Conservation (phyloP, 257 asterid species). For the Solanum paucissectum region DNA sequence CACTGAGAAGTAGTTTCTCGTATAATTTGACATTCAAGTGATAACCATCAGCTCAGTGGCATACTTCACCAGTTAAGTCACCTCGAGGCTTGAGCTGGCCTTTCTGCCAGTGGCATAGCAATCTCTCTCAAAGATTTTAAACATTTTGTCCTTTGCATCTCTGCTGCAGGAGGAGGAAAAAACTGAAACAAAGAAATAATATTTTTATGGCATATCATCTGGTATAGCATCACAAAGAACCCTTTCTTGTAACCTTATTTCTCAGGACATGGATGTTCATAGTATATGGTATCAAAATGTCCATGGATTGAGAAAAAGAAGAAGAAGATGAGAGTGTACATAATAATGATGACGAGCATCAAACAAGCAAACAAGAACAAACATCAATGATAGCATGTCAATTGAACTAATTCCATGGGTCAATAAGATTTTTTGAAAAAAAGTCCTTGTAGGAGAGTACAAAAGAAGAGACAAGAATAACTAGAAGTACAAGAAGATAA, state of each 20-base stretch:
- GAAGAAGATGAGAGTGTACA: background rate
- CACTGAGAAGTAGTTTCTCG: conserved; percentile 81
- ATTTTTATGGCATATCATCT: conserved; percentile 7
- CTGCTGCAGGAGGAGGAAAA: conserved; percentile 77
- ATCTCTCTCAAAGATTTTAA: conserved; percentile 79
- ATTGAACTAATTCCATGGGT: background rate
- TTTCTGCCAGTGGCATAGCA: conserved; percentile 77
- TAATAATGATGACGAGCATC: background rate
- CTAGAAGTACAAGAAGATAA: background rate
- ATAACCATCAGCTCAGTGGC: conserved; percentile 98
- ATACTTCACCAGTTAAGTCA: conserved; percentile 92
- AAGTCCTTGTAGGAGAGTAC: background rate
- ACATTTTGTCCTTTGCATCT: conserved; percentile 82
- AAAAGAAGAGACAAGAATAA: background rate
- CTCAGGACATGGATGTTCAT: background rate
- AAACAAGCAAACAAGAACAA: background rate
- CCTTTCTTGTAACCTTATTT: background rate
- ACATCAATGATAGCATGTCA: background rate
- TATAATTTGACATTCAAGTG: conserved; percentile 78
- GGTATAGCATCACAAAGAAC: conserved; percentile 5
- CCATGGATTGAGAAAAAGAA: background rate
- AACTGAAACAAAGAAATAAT: conserved; percentile 35
- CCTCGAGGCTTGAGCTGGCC: conserved; percentile 74
- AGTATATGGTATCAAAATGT: background rate
- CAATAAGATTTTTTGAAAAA: background rate